Evolutionary conservation across 169 alveolate genomes (phyloP).

Genomic region (Eimeria sp.): DNA sequence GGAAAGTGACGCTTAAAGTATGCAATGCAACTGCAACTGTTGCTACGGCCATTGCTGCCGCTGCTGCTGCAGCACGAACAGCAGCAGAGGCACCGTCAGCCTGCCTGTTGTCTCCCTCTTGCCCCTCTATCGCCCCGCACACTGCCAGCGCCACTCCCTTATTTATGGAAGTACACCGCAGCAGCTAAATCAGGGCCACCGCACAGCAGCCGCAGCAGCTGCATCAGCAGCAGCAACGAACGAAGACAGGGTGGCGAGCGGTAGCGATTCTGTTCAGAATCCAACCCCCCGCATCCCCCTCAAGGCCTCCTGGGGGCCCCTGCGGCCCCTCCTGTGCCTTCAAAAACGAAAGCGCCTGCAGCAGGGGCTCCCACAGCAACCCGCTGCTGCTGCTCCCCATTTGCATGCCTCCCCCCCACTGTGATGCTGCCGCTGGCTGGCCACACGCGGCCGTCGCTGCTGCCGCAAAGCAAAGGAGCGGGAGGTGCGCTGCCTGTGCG

Average conservation of each 20-base stretch:
- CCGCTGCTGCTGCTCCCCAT: slow-evolving; percentile 64
- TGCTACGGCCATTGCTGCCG: slow-evolving; percentile 33
- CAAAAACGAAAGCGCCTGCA: slow-evolving; percentile 45
- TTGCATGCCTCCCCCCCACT: slow-evolving; percentile 1
- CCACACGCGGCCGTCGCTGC: slow-evolving; percentile 51
- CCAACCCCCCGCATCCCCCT: not conserved
- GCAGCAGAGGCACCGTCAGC: not conserved
- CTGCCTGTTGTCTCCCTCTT: slow-evolving; percentile 27
- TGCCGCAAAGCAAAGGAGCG: slow-evolving; percentile 45
- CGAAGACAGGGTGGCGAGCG: slow-evolving; percentile 3
- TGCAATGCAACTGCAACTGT: not conserved
- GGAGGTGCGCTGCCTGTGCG: slow-evolving; percentile 57
- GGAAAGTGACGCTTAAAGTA: not conserved
- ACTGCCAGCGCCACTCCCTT: not conserved
- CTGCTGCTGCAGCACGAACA: not conserved
- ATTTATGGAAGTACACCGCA: not conserved
- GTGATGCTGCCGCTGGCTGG: slow-evolving; percentile 19
- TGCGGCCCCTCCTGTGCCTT: slow-evolving; percentile 50
- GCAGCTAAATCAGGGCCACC: not conserved
- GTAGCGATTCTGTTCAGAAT: not conserved
- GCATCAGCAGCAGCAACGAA: slow-evolving; percentile 1
- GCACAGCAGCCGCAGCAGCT: slow-evolving; percentile 11
- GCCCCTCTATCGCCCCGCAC: not conserved
- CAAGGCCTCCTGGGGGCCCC: slow-evolving; percentile 60
- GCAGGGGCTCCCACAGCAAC: slow-evolving; percentile 23